These are phyloP conservation scores for Polyplosphaeria fusca DNA, from an alignment of 495 filamentous ascomycete genomes.

Conservation along the genomic window DNA sequence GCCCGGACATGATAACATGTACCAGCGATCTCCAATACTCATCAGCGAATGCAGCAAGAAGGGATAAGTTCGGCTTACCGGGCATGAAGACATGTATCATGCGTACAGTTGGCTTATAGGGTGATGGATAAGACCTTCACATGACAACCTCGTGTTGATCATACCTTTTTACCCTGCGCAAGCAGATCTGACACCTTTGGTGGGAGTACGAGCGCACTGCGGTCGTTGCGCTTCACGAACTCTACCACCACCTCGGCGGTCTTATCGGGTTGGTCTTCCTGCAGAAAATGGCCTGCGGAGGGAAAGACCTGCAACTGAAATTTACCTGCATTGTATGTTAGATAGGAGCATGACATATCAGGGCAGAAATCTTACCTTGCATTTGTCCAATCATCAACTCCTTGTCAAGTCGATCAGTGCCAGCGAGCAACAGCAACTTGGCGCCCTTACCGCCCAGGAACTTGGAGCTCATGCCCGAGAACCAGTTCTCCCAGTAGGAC, in stretches of 20 bases:
- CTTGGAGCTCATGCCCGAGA: slow-evolving; percentile 78
- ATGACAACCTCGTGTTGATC: not conserved
- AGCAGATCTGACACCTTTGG: slow-evolving; percentile 76
- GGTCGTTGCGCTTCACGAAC: slow-evolving; percentile 87
- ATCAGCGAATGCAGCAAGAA: no score
- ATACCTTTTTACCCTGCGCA: slow-evolving; percentile 45
- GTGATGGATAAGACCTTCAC: no score
- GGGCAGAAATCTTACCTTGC: slow-evolving; percentile 62
- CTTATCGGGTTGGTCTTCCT: slow-evolving; percentile 89
- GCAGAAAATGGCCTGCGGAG: slow-evolving; percentile 92
- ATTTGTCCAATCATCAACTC: slow-evolving; percentile 97
- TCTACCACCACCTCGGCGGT: slow-evolving; percentile 73
- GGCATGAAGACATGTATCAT: no score
- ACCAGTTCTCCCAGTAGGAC: slow-evolving; percentile 95
- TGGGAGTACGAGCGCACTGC: slow-evolving; percentile 77
- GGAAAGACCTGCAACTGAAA: slow-evolving; percentile 94
- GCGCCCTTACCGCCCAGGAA: slow-evolving; percentile 82
- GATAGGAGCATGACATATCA: not conserved
- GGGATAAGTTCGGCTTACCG: no score
- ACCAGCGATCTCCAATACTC: no score
- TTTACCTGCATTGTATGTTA: slow-evolving; percentile 58
- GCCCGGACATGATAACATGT: no score
- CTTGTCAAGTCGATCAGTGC: slow-evolving; percentile 90
- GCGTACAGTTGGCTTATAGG: no score
- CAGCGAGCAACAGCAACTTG: slow-evolving; percentile 86